phyloP scores from a whole-genome alignment of 768 basidiomycete species.

The Boletus sp. region DNA sequence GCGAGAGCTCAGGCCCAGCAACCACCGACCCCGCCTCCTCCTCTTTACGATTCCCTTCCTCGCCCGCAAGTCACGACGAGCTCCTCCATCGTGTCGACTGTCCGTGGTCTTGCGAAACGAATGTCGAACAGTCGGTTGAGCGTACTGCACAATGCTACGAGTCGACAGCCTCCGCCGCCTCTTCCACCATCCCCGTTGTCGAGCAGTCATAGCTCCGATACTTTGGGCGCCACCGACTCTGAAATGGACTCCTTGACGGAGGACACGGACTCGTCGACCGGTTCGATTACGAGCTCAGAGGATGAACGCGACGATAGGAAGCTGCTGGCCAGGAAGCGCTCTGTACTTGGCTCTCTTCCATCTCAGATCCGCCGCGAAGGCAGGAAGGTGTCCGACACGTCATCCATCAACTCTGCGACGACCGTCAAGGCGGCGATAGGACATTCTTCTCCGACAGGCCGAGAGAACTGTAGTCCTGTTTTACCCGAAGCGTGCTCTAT shows the following conservation, averaged over 20 bases:
- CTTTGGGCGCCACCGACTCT: constrained; percentile 47
- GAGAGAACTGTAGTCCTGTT: constrained; percentile 15
- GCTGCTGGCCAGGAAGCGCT: constrained; percentile 34
- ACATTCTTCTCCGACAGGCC: constrained; percentile 18
- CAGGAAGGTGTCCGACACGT: constrained; percentile 35
- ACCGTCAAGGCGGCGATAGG: constrained; percentile 35
- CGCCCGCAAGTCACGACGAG: constrained; percentile 24
- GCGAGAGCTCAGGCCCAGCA: constrained; percentile 49
- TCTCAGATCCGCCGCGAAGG: constrained; percentile 43
- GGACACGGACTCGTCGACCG: constrained; percentile 56
- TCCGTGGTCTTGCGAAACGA: constrained; percentile 59
- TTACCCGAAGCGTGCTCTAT: constrained; percentile 23
- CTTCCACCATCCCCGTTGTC: constrained; percentile 31
- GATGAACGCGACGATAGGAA: constrained; percentile 35
- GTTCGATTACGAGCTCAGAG: constrained; percentile 52
- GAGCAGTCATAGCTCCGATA: constrained; percentile 45
- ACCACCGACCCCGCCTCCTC: constrained; percentile 44
- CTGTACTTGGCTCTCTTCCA: constrained; percentile 48
- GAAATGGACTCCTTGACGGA: constrained; percentile 66
- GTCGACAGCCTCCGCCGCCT: constrained; percentile 19
- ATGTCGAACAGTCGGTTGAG: constrained; percentile 44
- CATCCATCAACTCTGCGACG: constrained; percentile 35
- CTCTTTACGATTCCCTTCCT: constrained; percentile 35
- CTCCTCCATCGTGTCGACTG: constrained; percentile 49
- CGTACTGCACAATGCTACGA: constrained; percentile 21